phyloP scores from a whole-genome alignment of 768 basidiomycete genomes.

The Suillus ampliporus region DNA sequence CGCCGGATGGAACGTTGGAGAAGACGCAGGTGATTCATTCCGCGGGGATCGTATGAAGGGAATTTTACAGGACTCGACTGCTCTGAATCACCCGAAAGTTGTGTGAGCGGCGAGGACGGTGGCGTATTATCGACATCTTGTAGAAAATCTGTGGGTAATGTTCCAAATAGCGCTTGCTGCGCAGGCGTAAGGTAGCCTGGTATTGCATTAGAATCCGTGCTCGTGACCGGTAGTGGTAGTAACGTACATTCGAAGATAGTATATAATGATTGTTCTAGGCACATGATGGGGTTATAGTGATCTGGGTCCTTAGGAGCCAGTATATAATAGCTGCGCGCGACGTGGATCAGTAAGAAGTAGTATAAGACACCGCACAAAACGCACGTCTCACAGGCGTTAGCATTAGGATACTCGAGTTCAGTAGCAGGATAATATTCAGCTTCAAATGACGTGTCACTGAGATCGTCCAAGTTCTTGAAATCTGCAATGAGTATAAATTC shows the following conservation, averaged over 20 bases:
- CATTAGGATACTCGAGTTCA: conserved; percentile 83
- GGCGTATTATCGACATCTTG: conserved; percentile 27
- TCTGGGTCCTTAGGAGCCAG: conserved; percentile 84
- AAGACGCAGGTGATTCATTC: conserved; percentile 53
- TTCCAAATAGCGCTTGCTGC: conserved; percentile 71
- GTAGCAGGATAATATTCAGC: conserved; percentile 66
- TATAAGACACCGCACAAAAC: conserved; percentile 14
- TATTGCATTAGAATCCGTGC: conserved; percentile 17
- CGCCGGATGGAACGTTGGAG: conserved; percentile 73
- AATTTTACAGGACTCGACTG: conserved; percentile 37
- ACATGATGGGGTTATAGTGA: conserved; percentile 86
- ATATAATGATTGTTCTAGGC: conserved; percentile 72
- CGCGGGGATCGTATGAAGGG: conserved; percentile 35
- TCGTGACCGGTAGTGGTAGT: not conserved
- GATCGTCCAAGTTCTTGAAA: conserved; percentile 71
- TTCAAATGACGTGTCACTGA: conserved; percentile 66
- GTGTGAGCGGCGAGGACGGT: conserved; percentile 37
- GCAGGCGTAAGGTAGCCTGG: conserved; percentile 70
- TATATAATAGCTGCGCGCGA: conserved; percentile 64
- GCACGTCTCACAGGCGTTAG: conserved; percentile 69
- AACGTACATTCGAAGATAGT: conserved; percentile 73
- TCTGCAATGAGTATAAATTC: conserved; percentile 47
- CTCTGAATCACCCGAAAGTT: conserved; percentile 38
- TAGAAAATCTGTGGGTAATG: conserved; percentile 53
- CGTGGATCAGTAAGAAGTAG: conserved; percentile 6